Evolutionary conservation across 2,329 filamentous ascomycete genomes (phyloP), one percentile per base, ranked within the genome.

Genomic region (Aspergillus sp.): DNA sequence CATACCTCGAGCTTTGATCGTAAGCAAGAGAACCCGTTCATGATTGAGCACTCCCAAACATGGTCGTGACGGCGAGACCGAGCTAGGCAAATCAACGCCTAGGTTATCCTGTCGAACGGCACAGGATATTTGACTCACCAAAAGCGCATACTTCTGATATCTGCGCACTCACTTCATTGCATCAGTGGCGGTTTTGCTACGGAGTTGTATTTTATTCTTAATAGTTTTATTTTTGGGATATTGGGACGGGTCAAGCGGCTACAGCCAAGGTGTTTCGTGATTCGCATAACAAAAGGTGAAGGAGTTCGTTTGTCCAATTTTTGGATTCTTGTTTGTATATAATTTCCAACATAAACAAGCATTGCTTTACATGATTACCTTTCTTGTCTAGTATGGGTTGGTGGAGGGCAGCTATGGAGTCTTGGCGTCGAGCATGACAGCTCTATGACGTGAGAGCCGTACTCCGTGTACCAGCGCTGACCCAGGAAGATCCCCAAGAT

Each of bases 31-130:
- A 59, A 60, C 7, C 70, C 69, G 1, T 58, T 75, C 50, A 65
- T 70, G 66, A 63, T 77, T 2, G 71, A 76, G 24, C 67, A 72
- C 39, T 66, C 69, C 2, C 67, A 66, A 12, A 61, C 63, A 2
- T 70, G 71, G 62, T 73, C 56, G 68, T 69, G 52, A 72, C 14
- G 32, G 32, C 32, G 64, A 2, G 72, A 70, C 45, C 70, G 71
- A 46, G 72, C 63, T 50, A 73, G 70, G 20, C 49, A 59, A 73
- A 52, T 73, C 73, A n/a, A 75, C 72, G 2, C 75, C 76, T 16
- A 77, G 26, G 26, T 7, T 29, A 74, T 60, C 75, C 76, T 3
- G 65, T 67, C 2, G 77, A 77, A 60, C 67, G 72, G 14, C 56
- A 57, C 31, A 61, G 66, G 49, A 67, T 62, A 22, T 68, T 72